A percentile compares a stretch with the other conserved stretches of the same genome.
Evolutionary conservation across 2,329 filamentous ascomycete species (phyloP).

Genomic region (Cladosporium sp.): DNA sequence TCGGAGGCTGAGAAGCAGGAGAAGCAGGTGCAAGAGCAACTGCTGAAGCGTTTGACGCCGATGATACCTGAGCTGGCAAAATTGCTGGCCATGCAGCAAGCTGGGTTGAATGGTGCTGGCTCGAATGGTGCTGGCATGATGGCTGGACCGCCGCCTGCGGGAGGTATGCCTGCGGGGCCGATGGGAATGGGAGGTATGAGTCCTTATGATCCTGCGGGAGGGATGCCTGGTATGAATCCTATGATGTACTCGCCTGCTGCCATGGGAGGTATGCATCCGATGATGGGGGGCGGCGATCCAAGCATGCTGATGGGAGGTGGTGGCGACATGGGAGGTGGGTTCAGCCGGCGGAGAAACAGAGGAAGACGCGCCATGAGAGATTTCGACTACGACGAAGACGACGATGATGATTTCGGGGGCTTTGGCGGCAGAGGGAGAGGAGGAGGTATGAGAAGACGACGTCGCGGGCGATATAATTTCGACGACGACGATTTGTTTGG

Average conservation of each 20-base stretch:
- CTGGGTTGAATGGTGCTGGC: not conserved
- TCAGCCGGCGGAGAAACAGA: conserved; percentile 3
- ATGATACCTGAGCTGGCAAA: conserved; percentile 28
- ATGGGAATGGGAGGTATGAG: conserved; percentile 8
- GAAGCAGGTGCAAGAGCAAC: conserved; percentile 27
- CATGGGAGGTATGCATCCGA: conserved; percentile 18
- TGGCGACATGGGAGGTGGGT: conserved; percentile 18
- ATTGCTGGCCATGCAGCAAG: conserved; percentile 22
- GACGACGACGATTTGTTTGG: conserved; percentile 20
- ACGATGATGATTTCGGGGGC: conserved; percentile 18
- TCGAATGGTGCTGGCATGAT: conserved; percentile 8
- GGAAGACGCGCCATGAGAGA: conserved; percentile 3
- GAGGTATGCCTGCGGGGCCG: not conserved
- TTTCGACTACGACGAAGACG: conserved; percentile 20
- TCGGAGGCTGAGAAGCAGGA: conserved; percentile 27
- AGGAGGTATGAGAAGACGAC: not conserved
- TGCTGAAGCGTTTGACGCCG: conserved; percentile 30
- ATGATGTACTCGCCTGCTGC: not conserved
- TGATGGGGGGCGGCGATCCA: conserved; percentile 17
- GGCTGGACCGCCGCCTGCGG: not conserved
- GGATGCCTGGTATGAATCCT: not conserved
- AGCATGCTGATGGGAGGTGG: conserved; percentile 21
- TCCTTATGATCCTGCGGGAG: not conserved
- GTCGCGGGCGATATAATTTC: conserved; percentile 20
- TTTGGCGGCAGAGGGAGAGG: conserved; percentile 15